Evolutionary conservation across 1,284 basidiomycete genomes (phyloP).

Genomic region (Polyporus tsugae): DNA sequence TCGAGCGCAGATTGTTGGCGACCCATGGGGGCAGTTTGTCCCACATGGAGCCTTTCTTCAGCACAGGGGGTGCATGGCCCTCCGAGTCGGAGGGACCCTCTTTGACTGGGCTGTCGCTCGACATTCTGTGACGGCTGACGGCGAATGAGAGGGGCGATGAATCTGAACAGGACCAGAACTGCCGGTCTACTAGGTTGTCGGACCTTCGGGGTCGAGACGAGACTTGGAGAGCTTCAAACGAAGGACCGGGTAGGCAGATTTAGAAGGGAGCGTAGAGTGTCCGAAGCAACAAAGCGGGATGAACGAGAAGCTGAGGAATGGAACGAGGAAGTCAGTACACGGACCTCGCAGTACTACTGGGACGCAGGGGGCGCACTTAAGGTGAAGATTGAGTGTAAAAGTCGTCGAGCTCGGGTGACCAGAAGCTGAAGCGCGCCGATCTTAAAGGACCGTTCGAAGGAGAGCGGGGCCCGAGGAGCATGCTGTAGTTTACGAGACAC

Average conservation of each 20-base stretch:
- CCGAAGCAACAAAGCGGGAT: not conserved
- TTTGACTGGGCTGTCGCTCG: constrained; percentile 10
- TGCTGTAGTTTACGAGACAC: not conserved
- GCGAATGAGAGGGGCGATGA: not conserved
- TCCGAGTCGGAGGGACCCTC: not conserved
- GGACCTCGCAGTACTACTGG: not conserved
- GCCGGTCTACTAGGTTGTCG: not conserved
- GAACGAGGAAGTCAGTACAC: not conserved
- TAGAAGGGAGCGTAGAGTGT: not conserved
- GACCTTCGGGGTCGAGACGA: not conserved
- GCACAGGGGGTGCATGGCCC: not conserved
- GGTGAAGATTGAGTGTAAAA: not conserved
- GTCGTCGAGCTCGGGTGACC: not conserved
- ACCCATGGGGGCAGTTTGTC: constrained; percentile 44
- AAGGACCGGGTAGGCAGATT: not conserved
- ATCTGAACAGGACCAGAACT: not conserved
- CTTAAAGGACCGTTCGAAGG: not conserved
- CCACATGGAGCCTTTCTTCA: constrained; percentile 8
- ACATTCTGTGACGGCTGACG: not conserved
- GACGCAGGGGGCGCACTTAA: not conserved
- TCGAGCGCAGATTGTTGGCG: constrained; percentile 39
- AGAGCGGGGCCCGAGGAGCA: not conserved
- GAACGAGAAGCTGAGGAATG: not conserved
- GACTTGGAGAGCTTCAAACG: not conserved
- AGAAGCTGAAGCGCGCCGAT: not conserved